Base-by-base conservation (phyloP, 164 flowering plant species). In the Euptelea pleiosperma region DNA sequence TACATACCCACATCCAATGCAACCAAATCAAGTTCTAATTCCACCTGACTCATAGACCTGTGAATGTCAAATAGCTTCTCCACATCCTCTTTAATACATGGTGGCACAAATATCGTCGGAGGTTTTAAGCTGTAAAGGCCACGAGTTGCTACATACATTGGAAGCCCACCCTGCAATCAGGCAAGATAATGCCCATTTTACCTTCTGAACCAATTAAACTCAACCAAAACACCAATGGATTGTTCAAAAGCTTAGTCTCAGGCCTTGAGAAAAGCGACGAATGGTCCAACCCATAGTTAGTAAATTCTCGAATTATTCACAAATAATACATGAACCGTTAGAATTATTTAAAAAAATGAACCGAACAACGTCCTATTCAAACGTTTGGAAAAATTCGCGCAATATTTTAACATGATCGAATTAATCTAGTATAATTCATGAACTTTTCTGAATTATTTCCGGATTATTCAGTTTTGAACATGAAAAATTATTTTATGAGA, bases 121-220 rank as follows among this genome's bases (percentile, higher is more conserved):
- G 97, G 97, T 56, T 82, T 84, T 53, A 94, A 80, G 72, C 65
- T 80, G 81, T 94, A 94, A 42, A 94, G 77, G 29, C 80, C 99
- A 64, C 99, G 97, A 35, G 96, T 88, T 16, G 99, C 99, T 4
- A 91, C 81, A 78, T 94, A 94, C 95, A 91, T 89, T 8, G 99
- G 99, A 57, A 91, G 76, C 54, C 99, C 99, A 36, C 99, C 99
- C 99, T 94, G 77, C 64, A 70, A 31, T 40, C n/a, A 42, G 4
- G 18, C 1, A 24, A 46, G 21, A 50, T 15, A n/a, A n/a, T n/a
- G 14, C 35, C 15, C 10, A 37, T 45, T 22, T 41, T 22, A 21
- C 16, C 21, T 46, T 25, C 26, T 11, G 4, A 19, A 21, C n/a
- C 8, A 1, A 2, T 24, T 45, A 35, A 21, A 35, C 22, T 34